Conservation (phyloP, 2,329 filamentous ascomycete genomes). For the Teratosphaeria zuluensis region DNA sequence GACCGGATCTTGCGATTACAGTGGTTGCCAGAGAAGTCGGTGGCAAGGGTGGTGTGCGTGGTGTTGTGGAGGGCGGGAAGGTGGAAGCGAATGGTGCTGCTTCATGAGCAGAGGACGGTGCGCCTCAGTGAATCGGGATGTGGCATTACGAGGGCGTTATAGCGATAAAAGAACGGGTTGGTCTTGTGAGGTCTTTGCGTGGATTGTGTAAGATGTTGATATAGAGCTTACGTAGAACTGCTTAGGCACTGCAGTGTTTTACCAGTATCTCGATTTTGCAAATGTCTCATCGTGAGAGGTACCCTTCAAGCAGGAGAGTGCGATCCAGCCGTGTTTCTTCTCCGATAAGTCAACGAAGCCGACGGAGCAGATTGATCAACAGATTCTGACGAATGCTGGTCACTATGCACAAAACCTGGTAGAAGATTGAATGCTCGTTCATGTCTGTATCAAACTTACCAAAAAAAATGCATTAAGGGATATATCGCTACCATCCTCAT, state of each 20-base stretch:
- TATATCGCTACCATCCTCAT: neutral
- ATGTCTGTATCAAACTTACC: neutral
- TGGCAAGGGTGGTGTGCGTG: constrained; percentile 73
- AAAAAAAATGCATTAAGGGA: neutral
- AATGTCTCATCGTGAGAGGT: too few relatives aligned
- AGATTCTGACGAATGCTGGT: too few relatives aligned
- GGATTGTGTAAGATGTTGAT: neutral
- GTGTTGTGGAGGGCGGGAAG: constrained; percentile 36
- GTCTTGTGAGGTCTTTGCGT: neutral
- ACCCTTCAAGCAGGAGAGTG: too few relatives aligned
- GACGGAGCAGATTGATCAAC: too few relatives aligned
- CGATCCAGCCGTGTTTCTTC: too few relatives aligned
- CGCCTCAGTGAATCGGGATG: neutral
- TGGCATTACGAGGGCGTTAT: neutral
- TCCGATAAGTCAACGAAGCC: too few relatives aligned
- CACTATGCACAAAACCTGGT: too few relatives aligned
- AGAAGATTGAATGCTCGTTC: too few relatives aligned
- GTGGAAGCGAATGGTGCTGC: constrained; percentile 12
- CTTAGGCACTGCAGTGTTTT: too few relatives aligned
- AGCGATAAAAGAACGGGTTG: neutral
- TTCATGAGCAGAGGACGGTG: neutral
- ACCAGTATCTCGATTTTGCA: too few relatives aligned
- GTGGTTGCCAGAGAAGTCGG: constrained; percentile 79
- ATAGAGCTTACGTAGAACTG: neutral
- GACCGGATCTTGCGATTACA: constrained; percentile 66